Evolutionary conservation across 2,329 filamentous ascomycete genomes (phyloP).

Genomic region (Penicillium digitatum): DNA sequence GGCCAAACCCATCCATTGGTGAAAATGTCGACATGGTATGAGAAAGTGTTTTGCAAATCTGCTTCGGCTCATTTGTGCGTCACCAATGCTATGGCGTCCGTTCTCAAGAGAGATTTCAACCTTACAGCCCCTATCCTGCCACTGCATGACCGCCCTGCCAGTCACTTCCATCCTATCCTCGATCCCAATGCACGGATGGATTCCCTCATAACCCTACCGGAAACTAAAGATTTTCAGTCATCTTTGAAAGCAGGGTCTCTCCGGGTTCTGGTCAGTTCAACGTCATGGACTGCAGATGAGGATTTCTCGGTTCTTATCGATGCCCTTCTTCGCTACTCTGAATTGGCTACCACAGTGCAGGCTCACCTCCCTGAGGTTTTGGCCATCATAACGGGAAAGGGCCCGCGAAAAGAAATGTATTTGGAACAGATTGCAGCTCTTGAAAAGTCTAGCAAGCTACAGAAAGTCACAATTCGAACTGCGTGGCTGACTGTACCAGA

Average conservation of each 20-base stretch:
- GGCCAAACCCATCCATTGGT: conserved; percentile 69
- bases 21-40: conserved; percentile 70
- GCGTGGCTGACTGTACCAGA: conserved; percentile 81
- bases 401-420: conserved; percentile 76
- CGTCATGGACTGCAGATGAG: conserved; percentile 95
- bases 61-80: conserved; percentile 79
- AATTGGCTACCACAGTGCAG: conserved; percentile 43
- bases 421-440: conserved; percentile 61
- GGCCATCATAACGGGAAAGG: conserved; percentile 91
- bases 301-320: conserved; percentile 86
- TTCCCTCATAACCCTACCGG: conserved; percentile 63
- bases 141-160: conserved; percentile 80
- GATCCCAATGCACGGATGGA: conserved; percentile 47
- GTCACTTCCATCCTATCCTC: conserved; percentile 70
- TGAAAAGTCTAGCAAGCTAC: conserved; percentile 58
- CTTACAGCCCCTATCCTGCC: conserved; percentile 64
- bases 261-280: conserved; percentile 81
- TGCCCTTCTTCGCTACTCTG: conserved; percentile 71
- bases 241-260: conserved; percentile 57
- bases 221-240: conserved; percentile 58
- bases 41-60: conserved; percentile 64
- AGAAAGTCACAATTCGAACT: conserved; percentile 68
- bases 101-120: conserved; percentile 64
- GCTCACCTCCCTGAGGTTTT: conserved; percentile 62
- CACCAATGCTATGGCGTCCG: conserved; percentile 77